Evolutionary conservation across 345 rosid species (phyloP), one percentile per base, ranked within the genome.

Genomic region (Melastoma malabathricum): DNA sequence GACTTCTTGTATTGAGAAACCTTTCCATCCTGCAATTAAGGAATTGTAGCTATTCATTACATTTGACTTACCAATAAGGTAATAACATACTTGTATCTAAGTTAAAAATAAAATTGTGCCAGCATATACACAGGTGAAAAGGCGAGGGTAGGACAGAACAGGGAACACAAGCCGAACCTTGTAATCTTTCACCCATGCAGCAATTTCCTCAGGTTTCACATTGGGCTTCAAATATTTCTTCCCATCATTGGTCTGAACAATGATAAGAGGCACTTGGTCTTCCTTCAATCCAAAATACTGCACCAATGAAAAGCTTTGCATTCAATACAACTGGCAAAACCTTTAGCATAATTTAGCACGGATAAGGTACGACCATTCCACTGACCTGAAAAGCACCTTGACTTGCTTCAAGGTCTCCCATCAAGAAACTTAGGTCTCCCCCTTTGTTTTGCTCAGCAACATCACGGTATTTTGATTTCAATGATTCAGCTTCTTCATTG

Each of bases 281-380:
- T 76, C 90, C 59, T 67, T 72, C 14, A 92, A 75, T 62, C 99
- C 99, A 76, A 84, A 92, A 57, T 82, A 92, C 99, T 92, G 83
- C 57, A 66, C 61, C 25, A 22, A 56, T 60, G 65, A 43, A 20
- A 5, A 7, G 6, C 10, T 31, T 9, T 6, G 10, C 41, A 34
- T 8, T 34, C 41, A 34, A 34, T 34, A 34, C 41, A 34, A 34
- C 41, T 10, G 8, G 22, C 9, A 14, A 27, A 6, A 16, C 54
- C 7, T 18, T 41, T 63, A 15, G 47, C 59, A 22, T 50, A 39
- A 18, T 52, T 27, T 25, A 60, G 39, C 10, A 48, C 20, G 20
- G 17, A 12, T 46, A 39, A 23, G 50, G 52, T 50, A 23, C 2
- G 41, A 10, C 15, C 50, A 29, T 56, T 45, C 48, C 22, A 62